Percentiles rank a stretch among this genome's conserved stretches.
These are phyloP conservation scores for Penicillium turbatum DNA, from an alignment of 495 filamentous ascomycete genomes.

Conservation along the genomic window DNA sequence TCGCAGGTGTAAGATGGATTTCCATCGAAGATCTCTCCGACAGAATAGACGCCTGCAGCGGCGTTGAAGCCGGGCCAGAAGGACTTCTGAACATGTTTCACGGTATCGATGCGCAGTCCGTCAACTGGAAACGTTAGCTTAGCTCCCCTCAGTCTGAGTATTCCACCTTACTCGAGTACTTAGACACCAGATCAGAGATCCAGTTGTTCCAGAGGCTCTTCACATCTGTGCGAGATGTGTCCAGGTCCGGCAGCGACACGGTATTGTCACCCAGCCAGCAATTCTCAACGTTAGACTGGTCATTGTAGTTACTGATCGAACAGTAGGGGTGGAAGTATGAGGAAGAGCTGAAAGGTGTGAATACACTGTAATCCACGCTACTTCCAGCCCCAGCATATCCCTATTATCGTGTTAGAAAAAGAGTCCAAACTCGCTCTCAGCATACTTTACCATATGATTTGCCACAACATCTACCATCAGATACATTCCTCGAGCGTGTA, in stretches of 20 bases:
- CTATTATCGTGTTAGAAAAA: slow-evolving; percentile 58
- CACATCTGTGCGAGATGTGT: slow-evolving; percentile 56
- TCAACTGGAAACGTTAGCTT: slow-evolving; percentile 47
- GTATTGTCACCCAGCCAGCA: slow-evolving; percentile 64
- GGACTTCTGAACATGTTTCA: slow-evolving; percentile 63
- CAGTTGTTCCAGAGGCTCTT: slow-evolving; percentile 58
- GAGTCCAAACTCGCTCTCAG: slow-evolving; percentile 48
- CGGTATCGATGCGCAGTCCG: slow-evolving; percentile 75
- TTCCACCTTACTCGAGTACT: slow-evolving; percentile 52
- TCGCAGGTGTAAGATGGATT: slow-evolving; percentile 57
- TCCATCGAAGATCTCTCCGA: slow-evolving; percentile 66
- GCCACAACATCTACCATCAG: slow-evolving; percentile 80
- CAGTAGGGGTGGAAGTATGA: slow-evolving; percentile 67
- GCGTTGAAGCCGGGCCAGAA: slow-evolving; percentile 64
- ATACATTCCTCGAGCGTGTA: slow-evolving; percentile 62
- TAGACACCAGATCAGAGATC: slow-evolving; percentile 57
- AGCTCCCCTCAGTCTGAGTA: not conserved
- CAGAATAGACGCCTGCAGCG: slow-evolving; percentile 65
- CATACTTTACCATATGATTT: slow-evolving; percentile 62
- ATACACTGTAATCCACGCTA: slow-evolving; percentile 57
- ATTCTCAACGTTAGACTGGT: slow-evolving; percentile 44
- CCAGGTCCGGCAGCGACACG: slow-evolving; percentile 64
- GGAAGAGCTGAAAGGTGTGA: slow-evolving; percentile 60
- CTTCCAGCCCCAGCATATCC: slow-evolving; percentile 54
- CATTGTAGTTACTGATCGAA: slow-evolving; percentile 57